Percentiles rank a stretch among this genome's conserved stretches.
Evolutionary conservation across 257 asterid species (phyloP).

Genomic region (Ophiorrhiza pumila): DNA sequence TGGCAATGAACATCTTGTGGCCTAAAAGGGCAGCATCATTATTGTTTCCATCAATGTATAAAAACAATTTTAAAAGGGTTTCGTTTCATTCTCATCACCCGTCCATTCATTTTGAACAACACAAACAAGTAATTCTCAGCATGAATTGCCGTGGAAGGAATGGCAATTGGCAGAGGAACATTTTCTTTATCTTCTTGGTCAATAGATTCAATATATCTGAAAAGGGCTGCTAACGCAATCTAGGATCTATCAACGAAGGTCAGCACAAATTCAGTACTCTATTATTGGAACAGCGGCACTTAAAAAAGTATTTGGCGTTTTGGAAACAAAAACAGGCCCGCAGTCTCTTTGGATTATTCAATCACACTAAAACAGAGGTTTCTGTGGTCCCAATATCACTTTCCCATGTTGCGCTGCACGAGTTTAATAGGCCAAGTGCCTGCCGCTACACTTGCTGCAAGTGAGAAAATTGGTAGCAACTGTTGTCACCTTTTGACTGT

Average conservation of each 20-base stretch:
- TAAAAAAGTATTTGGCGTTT: background rate
- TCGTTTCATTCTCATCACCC: too few species aligned
- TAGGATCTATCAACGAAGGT: background rate
- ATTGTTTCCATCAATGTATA: background rate
- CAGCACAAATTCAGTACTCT: background rate
- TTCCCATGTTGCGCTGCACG: background rate
- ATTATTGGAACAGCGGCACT: background rate
- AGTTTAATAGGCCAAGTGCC: slow-evolving; percentile 7
- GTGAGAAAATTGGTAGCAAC: background rate
- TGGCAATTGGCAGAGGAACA: background rate
- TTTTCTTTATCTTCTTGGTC: background rate
- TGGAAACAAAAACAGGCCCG: slow-evolving; percentile 1
- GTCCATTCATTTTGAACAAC: background rate
- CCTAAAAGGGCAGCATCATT: background rate
- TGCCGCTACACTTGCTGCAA: slow-evolving; percentile 1
- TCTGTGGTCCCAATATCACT: background rate
- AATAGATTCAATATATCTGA: background rate
- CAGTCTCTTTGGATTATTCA: slow-evolving; percentile 5
- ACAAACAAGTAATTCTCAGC: background rate
- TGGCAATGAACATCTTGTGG: background rate
- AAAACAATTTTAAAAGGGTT: background rate
- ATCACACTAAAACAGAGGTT: background rate
- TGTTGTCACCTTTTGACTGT: slow-evolving; percentile 15
- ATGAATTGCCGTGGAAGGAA: slow-evolving; percentile 20
- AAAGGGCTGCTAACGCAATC: background rate